phyloP scores from a whole-genome alignment of 495 filamentous ascomycete species.

The Aspergillus kassunensis region DNA sequence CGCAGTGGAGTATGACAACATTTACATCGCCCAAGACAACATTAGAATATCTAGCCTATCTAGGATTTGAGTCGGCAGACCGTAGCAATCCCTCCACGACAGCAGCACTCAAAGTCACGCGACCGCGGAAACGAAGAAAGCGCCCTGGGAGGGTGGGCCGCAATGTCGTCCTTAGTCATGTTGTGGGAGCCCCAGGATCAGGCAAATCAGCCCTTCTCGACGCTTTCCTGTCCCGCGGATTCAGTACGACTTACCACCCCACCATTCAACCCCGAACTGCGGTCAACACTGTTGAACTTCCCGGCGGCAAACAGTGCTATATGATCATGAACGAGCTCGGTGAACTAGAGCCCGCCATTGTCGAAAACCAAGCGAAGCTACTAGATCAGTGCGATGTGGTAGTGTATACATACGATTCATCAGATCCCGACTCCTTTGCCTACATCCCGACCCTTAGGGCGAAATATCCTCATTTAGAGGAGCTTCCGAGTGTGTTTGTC shows the following conservation, averaged over 20 bases:
- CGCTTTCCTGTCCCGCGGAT: constrained; percentile 84
- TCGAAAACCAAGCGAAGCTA: constrained; percentile 89
- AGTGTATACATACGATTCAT: constrained; percentile 95
- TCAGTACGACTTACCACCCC: constrained; percentile 81
- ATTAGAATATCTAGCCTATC: constrained; percentile 88
- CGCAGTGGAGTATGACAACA: constrained; percentile 99
- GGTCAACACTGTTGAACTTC: constrained; percentile 94
- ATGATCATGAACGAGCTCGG: constrained; percentile 93
- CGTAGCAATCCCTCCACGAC: constrained; percentile 64
- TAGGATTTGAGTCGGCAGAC: constrained; percentile 76
- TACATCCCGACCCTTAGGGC: constrained; percentile 81
- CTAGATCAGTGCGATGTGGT: constrained; percentile 89
- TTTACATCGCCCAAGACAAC: constrained; percentile 94
- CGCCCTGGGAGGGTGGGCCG: constrained; percentile 82
- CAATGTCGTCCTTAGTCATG: constrained; percentile 93
- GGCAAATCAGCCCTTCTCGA: constrained; percentile 89
- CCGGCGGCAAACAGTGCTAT: constrained; percentile 95
- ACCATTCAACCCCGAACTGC: constrained; percentile 91
- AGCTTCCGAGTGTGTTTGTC: constrained; percentile 83
- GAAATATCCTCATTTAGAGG: constrained; percentile 76
- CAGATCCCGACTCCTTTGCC: constrained; percentile 88
- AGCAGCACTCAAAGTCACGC: constrained; percentile 84
- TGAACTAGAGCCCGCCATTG: constrained; percentile 87
- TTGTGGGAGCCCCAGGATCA: constrained; percentile 76
- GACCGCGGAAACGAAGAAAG: constrained; percentile 76